phyloP scores from a whole-genome alignment of 2,329 filamentous ascomycete genomes.

The Metarhizium album region DNA sequence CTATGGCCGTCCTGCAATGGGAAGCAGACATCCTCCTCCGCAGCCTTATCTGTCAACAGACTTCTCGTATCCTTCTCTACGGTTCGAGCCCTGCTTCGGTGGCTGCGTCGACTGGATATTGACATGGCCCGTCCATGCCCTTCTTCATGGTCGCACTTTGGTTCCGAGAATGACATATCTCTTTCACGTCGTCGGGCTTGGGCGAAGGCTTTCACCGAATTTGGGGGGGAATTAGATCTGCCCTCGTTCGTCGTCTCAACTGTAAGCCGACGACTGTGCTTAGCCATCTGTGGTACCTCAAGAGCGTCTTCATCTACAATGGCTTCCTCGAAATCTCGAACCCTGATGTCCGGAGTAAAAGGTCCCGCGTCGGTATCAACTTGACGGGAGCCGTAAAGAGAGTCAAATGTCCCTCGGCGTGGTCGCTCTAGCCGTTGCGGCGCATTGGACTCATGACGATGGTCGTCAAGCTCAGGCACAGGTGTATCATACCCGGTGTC shows the following conservation, averaged over 20 bases:
- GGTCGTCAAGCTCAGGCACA: slow-evolving; percentile 76
- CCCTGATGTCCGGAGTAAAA: slow-evolving; percentile 27
- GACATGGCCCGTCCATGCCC: slow-evolving; percentile 62
- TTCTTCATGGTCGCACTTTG: slow-evolving; percentile 27
- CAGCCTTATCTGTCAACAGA: slow-evolving; percentile 55
- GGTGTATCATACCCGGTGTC: slow-evolving; percentile 61
- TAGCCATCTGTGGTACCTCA: slow-evolving; percentile 31
- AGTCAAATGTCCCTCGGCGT: slow-evolving; percentile 65
- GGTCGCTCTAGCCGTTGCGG: slow-evolving; percentile 49
- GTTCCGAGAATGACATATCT: slow-evolving; percentile 47
- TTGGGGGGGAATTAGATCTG: slow-evolving; percentile 76
- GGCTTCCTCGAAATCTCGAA: slow-evolving; percentile 81
- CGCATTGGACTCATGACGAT: slow-evolving; percentile 57
- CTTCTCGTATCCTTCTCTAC: slow-evolving; percentile 52
- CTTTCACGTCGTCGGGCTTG: slow-evolving; percentile 79
- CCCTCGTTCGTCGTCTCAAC: slow-evolving; percentile 46
- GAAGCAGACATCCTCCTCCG: slow-evolving; percentile 83
- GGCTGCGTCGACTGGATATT: slow-evolving; percentile 51
- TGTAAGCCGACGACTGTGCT: slow-evolving; percentile 42
- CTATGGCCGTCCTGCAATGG: slow-evolving; percentile 57
- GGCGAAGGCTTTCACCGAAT: slow-evolving; percentile 95
- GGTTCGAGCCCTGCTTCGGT: slow-evolving; percentile 45
- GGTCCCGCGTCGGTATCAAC: slow-evolving; percentile 26
- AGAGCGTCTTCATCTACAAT: slow-evolving; percentile 64
- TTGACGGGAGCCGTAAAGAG: slow-evolving; percentile 46